phyloP scores from a whole-genome alignment of 1,284 basidiomycete genomes.

The Ustilago xerochloae region DNA sequence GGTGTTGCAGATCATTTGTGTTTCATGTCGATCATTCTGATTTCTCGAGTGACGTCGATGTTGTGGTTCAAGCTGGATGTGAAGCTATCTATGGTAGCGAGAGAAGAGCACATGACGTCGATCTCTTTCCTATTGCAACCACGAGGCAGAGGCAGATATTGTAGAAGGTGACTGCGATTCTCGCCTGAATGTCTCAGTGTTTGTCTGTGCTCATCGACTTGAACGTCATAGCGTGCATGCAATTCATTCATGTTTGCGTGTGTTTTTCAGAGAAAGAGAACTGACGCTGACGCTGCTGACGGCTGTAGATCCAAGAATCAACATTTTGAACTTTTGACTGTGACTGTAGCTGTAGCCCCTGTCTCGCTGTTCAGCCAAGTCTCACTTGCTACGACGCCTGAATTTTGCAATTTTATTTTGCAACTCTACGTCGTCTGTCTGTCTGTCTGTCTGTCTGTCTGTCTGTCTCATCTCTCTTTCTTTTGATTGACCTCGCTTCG shows the following conservation, averaged over 20 bases:
- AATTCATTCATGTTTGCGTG: neutral
- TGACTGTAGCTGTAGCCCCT: no score
- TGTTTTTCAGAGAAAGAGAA: neutral
- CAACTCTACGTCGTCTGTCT: no score
- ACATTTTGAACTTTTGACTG: conserved; percentile 12
- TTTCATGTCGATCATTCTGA: neutral
- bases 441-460: no score
- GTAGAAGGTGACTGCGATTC: no score
- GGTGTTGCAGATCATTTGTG: neutral
- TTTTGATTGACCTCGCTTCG: no score
- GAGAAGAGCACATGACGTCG: neutral
- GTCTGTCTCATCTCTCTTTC: no score
- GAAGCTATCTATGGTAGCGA: neutral
- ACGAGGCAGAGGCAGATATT: no score
- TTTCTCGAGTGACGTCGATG: neutral
- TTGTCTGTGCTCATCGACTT: conserved; percentile 6
- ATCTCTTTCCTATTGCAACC: no score
- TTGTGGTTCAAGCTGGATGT: no score
- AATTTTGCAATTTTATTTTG: no score
- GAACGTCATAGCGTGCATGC: conserved; percentile 9
- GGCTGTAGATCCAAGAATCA: conserved; percentile 3
- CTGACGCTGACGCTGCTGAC: neutral
- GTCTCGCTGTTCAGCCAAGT: no score
- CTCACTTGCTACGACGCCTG: no score
- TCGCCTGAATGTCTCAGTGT: conserved; percentile 16